Percentiles rank a stretch among this genome's conserved stretches.
phyloP scores from a whole-genome alignment of 257 asterid species.

The Przewalskia tangutica region DNA sequence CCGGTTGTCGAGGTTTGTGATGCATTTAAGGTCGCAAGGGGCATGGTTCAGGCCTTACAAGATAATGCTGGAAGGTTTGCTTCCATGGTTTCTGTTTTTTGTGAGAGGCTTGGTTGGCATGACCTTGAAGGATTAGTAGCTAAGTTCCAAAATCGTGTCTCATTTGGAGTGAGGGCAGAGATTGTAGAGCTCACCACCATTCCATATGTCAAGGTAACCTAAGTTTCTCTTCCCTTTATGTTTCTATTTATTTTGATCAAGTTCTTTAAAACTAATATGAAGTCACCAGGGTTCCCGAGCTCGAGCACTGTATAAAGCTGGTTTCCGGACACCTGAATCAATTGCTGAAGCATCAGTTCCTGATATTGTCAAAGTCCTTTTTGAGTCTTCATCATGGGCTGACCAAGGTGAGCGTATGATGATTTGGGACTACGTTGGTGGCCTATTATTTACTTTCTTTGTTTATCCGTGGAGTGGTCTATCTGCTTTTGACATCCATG shows the following conservation, averaged over 20 bases:
- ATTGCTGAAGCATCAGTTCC: conserved; percentile 91
- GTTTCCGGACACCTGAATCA: conserved; percentile 89
- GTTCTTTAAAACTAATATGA: conserved; percentile 14
- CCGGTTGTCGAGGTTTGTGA: conserved; percentile 79
- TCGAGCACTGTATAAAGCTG: conserved; percentile 92
- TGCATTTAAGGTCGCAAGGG: conserved; percentile 89
- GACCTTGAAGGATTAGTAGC: conserved; percentile 85
- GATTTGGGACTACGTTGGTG: background rate
- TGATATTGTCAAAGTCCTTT: conserved; percentile 80
- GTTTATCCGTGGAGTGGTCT: background rate
- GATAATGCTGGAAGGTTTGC: conserved; percentile 99
- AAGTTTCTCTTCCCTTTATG: conserved; percentile 8
- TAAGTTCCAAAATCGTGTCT: conserved; percentile 92
- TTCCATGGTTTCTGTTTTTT: conserved; percentile 94
- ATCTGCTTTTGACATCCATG: background rate
- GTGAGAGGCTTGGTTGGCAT: conserved; percentile 99
- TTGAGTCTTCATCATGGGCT: conserved; percentile 83
- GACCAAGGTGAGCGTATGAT: conserved; percentile 37
- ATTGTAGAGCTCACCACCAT: conserved; percentile 91
- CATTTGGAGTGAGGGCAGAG: conserved; percentile 98
- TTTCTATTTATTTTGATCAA: conserved; percentile 9
- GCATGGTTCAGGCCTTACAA: conserved; percentile 97
- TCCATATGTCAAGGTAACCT: conserved; percentile 77
- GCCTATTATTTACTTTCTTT: background rate
- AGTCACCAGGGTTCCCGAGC: conserved; percentile 89